Conservation (phyloP, 331 rosid genomes). For the Arachis monticola region DNA sequence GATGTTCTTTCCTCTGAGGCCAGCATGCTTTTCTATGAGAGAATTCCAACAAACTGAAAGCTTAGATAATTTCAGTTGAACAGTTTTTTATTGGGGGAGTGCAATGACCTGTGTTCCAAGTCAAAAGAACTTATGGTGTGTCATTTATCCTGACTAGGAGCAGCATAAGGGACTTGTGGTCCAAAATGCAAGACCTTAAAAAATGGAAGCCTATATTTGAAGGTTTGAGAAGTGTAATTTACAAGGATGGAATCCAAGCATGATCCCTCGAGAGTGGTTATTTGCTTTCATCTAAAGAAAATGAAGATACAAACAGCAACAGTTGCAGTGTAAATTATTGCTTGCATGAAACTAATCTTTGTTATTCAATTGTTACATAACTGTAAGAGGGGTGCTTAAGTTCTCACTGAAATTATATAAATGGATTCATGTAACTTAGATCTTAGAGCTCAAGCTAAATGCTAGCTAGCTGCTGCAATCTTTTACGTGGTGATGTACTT, state of each 20-base stretch:
- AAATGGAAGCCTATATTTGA: constrained; percentile 1
- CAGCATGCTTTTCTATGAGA: constrained; percentile 91
- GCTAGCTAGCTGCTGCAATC: too few relatives aligned
- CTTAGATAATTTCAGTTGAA: neutral
- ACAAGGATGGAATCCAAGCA: constrained; percentile 7
- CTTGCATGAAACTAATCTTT: constrained; percentile 3
- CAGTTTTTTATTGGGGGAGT: constrained; percentile 5
- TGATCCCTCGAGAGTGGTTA: neutral
- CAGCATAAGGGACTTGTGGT: neutral
- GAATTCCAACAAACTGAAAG: constrained; percentile 50
- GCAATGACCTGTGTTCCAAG: constrained; percentile 12
- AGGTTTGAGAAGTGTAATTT: neutral
- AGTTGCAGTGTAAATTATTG: constrained; percentile 22
- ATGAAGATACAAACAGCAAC: constrained; percentile 4
- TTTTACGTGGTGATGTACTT: too few relatives aligned
- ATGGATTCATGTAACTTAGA: too few relatives aligned
- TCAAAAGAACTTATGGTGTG: constrained; percentile 2
- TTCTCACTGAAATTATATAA: too few relatives aligned
- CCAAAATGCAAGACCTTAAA: constrained; percentile 10
- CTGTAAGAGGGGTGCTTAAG: too few relatives aligned
- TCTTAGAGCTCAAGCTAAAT: too few relatives aligned
- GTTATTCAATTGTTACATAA: neutral
- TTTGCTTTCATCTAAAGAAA: neutral
- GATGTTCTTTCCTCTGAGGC: constrained; percentile 88
- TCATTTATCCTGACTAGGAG: neutral